Base-by-base conservation (phyloP, 768 basidiomycete genomes). In the Amanita jacksonii region DNA sequence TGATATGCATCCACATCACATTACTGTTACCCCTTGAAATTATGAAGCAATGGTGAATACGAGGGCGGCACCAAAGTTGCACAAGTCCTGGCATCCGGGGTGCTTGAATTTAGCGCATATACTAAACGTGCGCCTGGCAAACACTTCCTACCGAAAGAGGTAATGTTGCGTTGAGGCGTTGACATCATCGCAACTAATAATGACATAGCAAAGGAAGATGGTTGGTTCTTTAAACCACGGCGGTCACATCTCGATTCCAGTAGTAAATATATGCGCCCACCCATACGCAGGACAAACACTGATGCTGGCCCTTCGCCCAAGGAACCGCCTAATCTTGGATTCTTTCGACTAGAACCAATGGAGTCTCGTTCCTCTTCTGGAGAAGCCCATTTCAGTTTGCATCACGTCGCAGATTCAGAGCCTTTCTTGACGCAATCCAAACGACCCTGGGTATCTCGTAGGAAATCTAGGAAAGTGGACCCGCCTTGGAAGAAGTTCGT, bases 401-500 rank as follows among this genome's bases (percentile, higher is more conserved):
- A 45, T 18, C 44, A 45, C 28, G 36, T 45, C 10, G 36, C 28
- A 8, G 44, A 45, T 1, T 30, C 27, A 8, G 28, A 37, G 9
- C 44, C 44, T 8, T 45, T 45, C 35, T 19, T 45, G 2, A 8
- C 44, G 3, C 12, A 45, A 13, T 23, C 24, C 8, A 45, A 30
- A 16, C 37, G 44, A 19, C 36, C 44, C 12, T 45, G 44, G 44
- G 36, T 45, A 10, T 31, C 44, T 9, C 44, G 44, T 28, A 45
- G 44, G n/a, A 45, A 38, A 24, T 31, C 44, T 3, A 28, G 44
- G 20, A 45, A 28, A 9, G 6, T 18, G 10, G 44, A 45, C 1
- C 44, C 44, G 27, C 44, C 44, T 8, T 45, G 44, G 44, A 45
- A 45, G 37, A 30, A 45, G 38, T 45, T 45, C 22, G 44, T 45